Percentiles rank a stretch among this genome's conserved stretches.
Evolutionary conservation across 2,329 filamentous ascomycete species (phyloP).

Genomic region (Colletotrichum sp.): DNA sequence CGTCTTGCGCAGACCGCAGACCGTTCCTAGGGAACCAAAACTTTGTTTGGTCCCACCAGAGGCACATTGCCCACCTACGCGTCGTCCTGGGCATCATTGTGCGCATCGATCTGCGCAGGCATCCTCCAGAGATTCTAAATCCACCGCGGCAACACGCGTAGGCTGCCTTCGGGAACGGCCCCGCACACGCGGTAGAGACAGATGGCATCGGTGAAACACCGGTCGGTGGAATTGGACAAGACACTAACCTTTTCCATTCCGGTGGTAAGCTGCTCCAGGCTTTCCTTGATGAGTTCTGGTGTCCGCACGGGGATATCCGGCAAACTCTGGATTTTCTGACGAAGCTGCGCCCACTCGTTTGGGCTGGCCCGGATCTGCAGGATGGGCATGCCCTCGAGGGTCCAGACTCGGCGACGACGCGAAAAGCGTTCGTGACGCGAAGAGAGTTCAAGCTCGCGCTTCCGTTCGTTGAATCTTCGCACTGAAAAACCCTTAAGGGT

Average conservation of each 20-base stretch:
- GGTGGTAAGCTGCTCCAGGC: background rate
- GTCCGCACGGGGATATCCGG: background rate
- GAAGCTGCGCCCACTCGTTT: background rate
- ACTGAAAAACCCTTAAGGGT: background rate
- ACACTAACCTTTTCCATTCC: background rate
- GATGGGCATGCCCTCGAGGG: background rate
- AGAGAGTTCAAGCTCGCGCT: too few species aligned
- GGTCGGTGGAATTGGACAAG: background rate
- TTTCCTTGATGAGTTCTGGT: background rate
- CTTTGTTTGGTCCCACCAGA: background rate
- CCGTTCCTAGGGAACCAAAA: background rate
- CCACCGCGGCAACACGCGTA: background rate
- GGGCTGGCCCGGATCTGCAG: background rate
- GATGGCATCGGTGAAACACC: background rate
- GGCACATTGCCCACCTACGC: background rate
- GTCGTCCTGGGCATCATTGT: rapidly evolving
- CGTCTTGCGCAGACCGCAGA: background rate
- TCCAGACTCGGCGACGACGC: background rate
- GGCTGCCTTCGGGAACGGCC: rapidly evolving
- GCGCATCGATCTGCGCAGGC: too few species aligned
- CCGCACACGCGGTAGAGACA: background rate
- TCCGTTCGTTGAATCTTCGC: too few species aligned
- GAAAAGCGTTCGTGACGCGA: background rate
- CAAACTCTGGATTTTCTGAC: background rate
- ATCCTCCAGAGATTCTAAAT: background rate